Conservation (phyloP, 1,139 yeast genomes). For the Yarrowia galli region DNA sequence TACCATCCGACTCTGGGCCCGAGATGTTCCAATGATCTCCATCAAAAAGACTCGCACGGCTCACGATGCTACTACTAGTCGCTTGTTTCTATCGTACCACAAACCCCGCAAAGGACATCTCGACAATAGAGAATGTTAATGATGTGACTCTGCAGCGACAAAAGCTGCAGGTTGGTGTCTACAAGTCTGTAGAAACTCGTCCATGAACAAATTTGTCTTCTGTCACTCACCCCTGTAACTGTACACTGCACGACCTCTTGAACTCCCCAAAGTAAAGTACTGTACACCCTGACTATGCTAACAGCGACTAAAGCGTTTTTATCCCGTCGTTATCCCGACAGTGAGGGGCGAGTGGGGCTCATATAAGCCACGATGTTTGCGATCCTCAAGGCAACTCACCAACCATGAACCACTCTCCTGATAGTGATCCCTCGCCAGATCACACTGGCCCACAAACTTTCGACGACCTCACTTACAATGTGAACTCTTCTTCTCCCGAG, state of each 20-base stretch:
- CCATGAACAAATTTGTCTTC: too few relatives aligned
- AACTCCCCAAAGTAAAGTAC: too few relatives aligned
- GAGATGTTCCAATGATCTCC: not conserved
- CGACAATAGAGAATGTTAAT: not conserved
- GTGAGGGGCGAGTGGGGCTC: not conserved
- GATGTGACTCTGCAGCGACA: not conserved
- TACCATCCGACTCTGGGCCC: too few relatives aligned
- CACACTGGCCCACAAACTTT: not conserved
- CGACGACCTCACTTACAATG: too few relatives aligned
- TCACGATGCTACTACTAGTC: not conserved
- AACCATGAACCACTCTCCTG: not conserved
- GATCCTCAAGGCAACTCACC: not conserved
- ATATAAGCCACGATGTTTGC: not conserved
- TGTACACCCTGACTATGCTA: not conserved
- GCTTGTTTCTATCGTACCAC: not conserved
- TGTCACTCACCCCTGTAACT: too few relatives aligned
- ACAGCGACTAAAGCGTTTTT: not conserved
- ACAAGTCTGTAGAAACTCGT: too few relatives aligned
- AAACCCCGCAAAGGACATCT: not conserved
- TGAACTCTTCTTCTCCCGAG: not conserved
- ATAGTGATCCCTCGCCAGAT: not conserved
- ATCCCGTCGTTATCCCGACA: not conserved
- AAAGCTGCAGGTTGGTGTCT: too few relatives aligned
- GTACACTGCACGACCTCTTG: too few relatives aligned
- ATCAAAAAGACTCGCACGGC: not conserved